These are phyloP conservation scores for Ophiostoma sp. DNA, from an alignment of 2,329 filamentous ascomycete species.

Conservation along the genomic window DNA sequence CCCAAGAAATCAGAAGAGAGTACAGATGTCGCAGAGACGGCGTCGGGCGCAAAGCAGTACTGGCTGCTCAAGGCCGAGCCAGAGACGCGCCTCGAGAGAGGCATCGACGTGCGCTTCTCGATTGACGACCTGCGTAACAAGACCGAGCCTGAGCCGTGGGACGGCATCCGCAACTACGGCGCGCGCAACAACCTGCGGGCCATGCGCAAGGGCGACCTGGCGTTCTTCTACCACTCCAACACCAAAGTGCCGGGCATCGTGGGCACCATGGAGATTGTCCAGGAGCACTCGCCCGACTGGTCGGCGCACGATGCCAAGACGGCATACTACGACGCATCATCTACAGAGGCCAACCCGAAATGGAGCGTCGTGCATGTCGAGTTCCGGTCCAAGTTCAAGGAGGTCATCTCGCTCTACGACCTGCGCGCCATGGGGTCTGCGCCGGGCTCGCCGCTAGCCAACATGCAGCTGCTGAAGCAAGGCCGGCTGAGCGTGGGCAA, in stretches of 20 bases:
- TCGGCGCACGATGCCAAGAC: conserved; percentile 65
- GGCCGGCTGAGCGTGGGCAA: conserved; percentile 75
- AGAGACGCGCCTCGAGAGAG: conserved; percentile 78
- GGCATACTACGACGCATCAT: conserved; percentile 80
- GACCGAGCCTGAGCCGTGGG: conserved; percentile 79
- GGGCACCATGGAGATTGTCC: conserved; percentile 82
- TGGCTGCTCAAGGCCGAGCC: conserved; percentile 89
- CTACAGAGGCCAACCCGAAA: conserved; percentile 61
- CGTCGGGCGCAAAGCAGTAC: conserved; percentile 42
- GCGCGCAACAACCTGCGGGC: conserved; percentile 84
- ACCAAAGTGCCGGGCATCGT: conserved; percentile 85
- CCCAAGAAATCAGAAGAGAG: not conserved
- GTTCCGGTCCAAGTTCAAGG: conserved; percentile 75
- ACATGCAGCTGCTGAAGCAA: conserved; percentile 80
- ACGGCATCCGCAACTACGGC: conserved; percentile 56
- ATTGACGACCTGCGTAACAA: conserved; percentile 80
- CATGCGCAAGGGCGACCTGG: conserved; percentile 87
- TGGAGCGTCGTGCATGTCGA: conserved; percentile 89
- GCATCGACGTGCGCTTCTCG: conserved; percentile 84
- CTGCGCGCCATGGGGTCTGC: conserved; percentile 57
- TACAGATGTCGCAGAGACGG: not conserved
- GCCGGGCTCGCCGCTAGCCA: conserved; percentile 53
- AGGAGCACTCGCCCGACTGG: conserved; percentile 73
- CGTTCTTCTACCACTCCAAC: conserved; percentile 97
- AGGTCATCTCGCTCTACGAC: conserved; percentile 64